Percentiles rank a stretch among this genome's conserved stretches.
Evolutionary conservation across 2,329 filamentous ascomycete species (phyloP).

Genomic region (Pestalotiopsis fici): DNA sequence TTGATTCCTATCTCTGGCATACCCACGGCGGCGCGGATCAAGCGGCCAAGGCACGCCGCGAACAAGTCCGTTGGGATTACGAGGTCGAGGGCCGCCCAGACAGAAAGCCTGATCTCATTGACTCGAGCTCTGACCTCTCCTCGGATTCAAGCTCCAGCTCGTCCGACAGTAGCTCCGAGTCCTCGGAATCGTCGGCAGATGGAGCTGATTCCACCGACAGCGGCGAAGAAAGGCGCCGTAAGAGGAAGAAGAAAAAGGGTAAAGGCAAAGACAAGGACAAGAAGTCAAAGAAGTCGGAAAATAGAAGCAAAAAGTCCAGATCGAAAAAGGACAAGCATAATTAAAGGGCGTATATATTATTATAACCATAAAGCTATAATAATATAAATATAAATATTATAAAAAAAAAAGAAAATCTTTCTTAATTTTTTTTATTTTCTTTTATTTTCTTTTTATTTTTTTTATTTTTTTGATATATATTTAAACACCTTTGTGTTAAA

Average conservation of each 20-base stretch:
- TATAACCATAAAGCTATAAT: too few species aligned
- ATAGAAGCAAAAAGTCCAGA: neutral
- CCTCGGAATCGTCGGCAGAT: neutral
- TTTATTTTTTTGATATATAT: too few species aligned
- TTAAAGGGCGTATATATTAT: too few species aligned
- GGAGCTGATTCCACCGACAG: neutral
- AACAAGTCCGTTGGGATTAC: constrained; percentile 4
- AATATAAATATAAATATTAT: too few species aligned
- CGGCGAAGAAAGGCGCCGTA: neutral
- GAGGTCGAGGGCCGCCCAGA: neutral
- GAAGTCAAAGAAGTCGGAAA: constrained; percentile 1
- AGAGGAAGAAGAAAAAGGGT: constrained; percentile 17
- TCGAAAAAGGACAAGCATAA: neutral
- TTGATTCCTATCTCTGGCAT: constrained; percentile 7
- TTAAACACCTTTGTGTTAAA: too few species aligned
- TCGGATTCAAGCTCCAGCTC: neutral
- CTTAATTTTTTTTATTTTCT: too few species aligned
- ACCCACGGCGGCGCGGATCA: constrained; percentile 14
- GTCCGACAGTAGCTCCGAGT: neutral
- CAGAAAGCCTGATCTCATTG: neutral
- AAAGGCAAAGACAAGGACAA: constrained; percentile 2
- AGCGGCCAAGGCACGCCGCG: constrained; percentile 6
- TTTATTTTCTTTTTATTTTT: too few species aligned
- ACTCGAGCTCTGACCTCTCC: neutral
- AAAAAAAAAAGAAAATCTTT: too few species aligned